phyloP scores from a whole-genome alignment of 495 filamentous ascomycete genomes.

The Penicillium egyptiacum region DNA sequence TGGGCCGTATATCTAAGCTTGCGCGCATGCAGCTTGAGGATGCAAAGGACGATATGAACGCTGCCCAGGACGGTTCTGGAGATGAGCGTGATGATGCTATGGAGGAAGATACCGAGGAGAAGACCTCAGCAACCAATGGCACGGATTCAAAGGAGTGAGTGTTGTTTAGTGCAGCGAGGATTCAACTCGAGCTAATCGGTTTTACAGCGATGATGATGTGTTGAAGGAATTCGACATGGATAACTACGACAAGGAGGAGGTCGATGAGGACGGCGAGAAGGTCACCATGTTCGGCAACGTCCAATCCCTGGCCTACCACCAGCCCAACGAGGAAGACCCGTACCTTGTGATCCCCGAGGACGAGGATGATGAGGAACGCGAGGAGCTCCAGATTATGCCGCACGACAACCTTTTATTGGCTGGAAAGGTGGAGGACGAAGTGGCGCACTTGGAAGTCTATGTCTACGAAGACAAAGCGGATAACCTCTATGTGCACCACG shows the following conservation, averaged over 20 bases:
- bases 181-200: constrained; percentile 22
- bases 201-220: constrained; percentile 71
- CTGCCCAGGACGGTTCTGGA: constrained; percentile 51
- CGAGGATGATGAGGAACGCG: constrained; percentile 83
- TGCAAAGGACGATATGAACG: constrained; percentile 79
- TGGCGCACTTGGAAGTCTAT: constrained; percentile 94
- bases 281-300: constrained; percentile 95
- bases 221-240: constrained; percentile 95
- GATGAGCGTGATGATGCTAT: constrained; percentile 27
- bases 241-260: constrained; percentile 84
- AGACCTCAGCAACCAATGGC: constrained; percentile 24
- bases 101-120: constrained; percentile 30
- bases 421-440: constrained; percentile 93
- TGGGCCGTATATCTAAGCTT: constrained; percentile 82
- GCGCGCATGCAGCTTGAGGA: constrained; percentile 91
- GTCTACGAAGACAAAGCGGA: constrained; percentile 93
- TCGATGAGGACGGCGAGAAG: constrained; percentile 62
- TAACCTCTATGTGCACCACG: constrained; percentile 98
- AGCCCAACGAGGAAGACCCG: constrained; percentile 88
- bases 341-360: constrained; percentile 83
- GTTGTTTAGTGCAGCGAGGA: neutral
- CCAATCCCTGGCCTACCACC: constrained; percentile 88
- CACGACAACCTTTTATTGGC: constrained; percentile 91
- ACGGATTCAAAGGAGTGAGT: constrained; percentile 24
- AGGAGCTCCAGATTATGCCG: constrained; percentile 89